Evolutionary conservation across 2,329 filamentous ascomycete genomes (phyloP).

Genomic region (Fusarium torulosum): DNA sequence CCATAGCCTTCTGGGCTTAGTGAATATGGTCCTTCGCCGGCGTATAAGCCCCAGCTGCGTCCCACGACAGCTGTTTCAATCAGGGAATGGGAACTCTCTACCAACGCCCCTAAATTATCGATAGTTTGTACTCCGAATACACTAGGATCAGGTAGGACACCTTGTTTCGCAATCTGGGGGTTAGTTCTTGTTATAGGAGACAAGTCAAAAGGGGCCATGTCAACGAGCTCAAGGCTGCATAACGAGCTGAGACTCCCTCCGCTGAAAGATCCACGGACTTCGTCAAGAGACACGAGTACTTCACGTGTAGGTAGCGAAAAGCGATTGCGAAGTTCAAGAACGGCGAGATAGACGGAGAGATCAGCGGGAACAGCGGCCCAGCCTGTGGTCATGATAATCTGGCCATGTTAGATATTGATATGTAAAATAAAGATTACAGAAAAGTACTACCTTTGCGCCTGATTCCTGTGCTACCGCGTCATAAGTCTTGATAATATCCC

Average conservation of each 20-base stretch:
- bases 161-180: background rate
- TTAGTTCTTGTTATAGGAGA: constrained; percentile 7
- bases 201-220: constrained; percentile 2
- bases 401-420: background rate
- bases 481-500: constrained; percentile 22
- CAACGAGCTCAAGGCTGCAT: constrained; percentile 19
- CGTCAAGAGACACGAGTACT: constrained; percentile 28
- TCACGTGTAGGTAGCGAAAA: constrained; percentile 30
- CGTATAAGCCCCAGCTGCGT: constrained; percentile 33
- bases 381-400: constrained; percentile 39
- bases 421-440: background rate
- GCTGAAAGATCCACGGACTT: constrained; percentile 27
- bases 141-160: background rate
- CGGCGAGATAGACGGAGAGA: constrained; percentile 33
- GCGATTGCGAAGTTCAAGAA: constrained; percentile 11
- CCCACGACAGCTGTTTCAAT: constrained; percentile 37
- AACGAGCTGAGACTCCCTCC: constrained; percentile 40
- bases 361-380: constrained; percentile 40
- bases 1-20: constrained; percentile 13
- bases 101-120: constrained; percentile 7
- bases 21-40: constrained; percentile 1
- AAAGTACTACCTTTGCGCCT: constrained; percentile 19
- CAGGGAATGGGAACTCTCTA: constrained; percentile 22
- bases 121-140: constrained; percentile 5
- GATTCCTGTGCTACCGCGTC: constrained; percentile 24